Conservation (phyloP, 2,329 filamentous ascomycete genomes). For the Nemania serpens region DNA sequence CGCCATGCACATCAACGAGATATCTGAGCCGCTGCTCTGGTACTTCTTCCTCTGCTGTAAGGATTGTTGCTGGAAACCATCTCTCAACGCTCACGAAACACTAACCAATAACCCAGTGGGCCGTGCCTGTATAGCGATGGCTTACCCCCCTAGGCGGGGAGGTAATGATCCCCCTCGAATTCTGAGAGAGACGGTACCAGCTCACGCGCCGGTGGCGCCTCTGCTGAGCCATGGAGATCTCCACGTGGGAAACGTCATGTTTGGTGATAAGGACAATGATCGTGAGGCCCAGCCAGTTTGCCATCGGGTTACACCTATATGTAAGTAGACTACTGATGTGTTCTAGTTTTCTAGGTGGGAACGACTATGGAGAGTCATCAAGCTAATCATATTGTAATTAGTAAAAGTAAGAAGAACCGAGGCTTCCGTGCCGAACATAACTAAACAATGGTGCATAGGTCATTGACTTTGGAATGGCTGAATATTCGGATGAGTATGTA, state of each 20-base stretch:
- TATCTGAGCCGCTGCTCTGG: constrained; percentile 14
- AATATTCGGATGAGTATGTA: neutral
- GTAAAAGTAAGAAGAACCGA: constrained; percentile 14
- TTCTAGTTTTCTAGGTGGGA: too few species aligned
- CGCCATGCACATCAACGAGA: neutral
- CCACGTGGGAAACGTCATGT: constrained; percentile 18
- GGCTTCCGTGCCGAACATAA: neutral
- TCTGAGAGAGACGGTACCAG: constrained; percentile 6
- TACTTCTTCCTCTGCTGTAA: constrained; percentile 19
- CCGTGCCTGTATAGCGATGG: constrained; percentile 13
- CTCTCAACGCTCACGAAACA: too few species aligned
- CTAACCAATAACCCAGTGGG: constrained; percentile 8
- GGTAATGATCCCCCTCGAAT: neutral
- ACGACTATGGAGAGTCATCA: neutral
- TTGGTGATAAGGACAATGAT: neutral
- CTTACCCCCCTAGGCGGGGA: constrained; percentile 6
- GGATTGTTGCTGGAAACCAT: neutral
- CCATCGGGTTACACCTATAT: neutral
- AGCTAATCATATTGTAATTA: neutral
- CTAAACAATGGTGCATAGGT: constrained; percentile 6
- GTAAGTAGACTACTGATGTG: neutral
- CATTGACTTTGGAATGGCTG: constrained; percentile 13
- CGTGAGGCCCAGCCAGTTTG: neutral
- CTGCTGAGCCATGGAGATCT: constrained; percentile 6
- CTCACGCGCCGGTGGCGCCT: neutral